A percentile compares a stretch with the other conserved stretches of the same genome.
These are phyloP conservation scores for Leccinum uliginosum DNA, from an alignment of 768 basidiomycete species.

Conservation along the genomic window DNA sequence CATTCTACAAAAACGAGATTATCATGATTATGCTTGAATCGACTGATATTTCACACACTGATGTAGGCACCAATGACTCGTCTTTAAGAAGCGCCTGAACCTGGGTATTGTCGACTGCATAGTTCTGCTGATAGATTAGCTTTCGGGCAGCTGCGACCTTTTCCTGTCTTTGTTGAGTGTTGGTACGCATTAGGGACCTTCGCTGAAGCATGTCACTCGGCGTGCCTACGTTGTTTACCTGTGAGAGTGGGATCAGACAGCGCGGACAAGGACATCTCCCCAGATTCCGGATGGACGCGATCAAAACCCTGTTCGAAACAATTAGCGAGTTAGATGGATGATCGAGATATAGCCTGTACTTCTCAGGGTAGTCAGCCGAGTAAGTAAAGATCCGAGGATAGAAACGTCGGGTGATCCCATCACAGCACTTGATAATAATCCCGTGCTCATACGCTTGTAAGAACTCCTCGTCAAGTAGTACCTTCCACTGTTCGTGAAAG, in stretches of 20 bases:
- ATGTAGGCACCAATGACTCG: too few species aligned
- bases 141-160: background rate
- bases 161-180: background rate
- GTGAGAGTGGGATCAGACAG: background rate
- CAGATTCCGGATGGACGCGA: background rate
- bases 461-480: too few species aligned
- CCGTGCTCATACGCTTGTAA: background rate
- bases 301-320: background rate
- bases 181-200: background rate
- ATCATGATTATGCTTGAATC: background rate
- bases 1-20: background rate
- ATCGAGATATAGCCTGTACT: background rate
- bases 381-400: background rate
- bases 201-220: background rate
- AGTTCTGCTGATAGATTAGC: background rate
- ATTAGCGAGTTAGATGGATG: background rate
- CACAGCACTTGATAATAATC: background rate
- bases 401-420: background rate
- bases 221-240: background rate
- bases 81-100: background rate
- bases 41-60: background rate
- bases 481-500: background rate
- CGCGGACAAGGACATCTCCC: background rate
- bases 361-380: background rate
- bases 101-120: background rate